Evolutionary conservation across 208 protist species (phyloP).

Genomic region (Crithidia bombi): DNA sequence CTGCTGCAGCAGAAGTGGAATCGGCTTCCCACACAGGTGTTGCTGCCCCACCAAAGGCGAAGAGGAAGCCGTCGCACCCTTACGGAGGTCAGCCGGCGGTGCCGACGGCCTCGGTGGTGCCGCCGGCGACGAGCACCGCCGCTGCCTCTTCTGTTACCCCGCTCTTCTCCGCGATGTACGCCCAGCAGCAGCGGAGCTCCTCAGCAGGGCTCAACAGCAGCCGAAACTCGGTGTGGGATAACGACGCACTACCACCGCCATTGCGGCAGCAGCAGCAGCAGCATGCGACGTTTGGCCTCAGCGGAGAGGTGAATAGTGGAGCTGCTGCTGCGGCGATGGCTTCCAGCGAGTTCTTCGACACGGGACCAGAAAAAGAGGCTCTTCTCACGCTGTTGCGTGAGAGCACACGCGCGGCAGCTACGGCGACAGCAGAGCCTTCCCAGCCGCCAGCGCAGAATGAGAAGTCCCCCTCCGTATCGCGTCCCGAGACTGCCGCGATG

Average conservation of each 20-base stretch:
- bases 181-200: conserved; percentile 14
- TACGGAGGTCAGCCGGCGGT: not conserved
- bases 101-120: not conserved
- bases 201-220: conserved; percentile 16
- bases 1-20: not conserved
- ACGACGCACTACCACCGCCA: not conserved
- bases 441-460: not conserved
- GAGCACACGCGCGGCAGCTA: conserved; percentile 10
- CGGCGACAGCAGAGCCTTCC: not conserved
- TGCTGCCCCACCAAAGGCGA: not conserved
- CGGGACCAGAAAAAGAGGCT: conserved; percentile 49
- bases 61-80: conserved; percentile 8
- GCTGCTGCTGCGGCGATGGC: not conserved
- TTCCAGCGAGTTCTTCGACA: conserved; percentile 40
- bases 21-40: not conserved
- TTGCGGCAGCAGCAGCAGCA: not conserved
- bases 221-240: conserved; percentile 23
- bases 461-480: not conserved
- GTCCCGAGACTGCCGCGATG: not conserved
- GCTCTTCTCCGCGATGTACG: conserved; percentile 12
- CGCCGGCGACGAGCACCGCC: not conserved
- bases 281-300: not conserved
- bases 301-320: not conserved
- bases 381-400: conserved; percentile 36
- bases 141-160: not conserved